Percentiles rank a stretch among this genome's conserved stretches.
Conservation (phyloP, 495 filamentous ascomycete species). For the Rusavskia elegans region DNA sequence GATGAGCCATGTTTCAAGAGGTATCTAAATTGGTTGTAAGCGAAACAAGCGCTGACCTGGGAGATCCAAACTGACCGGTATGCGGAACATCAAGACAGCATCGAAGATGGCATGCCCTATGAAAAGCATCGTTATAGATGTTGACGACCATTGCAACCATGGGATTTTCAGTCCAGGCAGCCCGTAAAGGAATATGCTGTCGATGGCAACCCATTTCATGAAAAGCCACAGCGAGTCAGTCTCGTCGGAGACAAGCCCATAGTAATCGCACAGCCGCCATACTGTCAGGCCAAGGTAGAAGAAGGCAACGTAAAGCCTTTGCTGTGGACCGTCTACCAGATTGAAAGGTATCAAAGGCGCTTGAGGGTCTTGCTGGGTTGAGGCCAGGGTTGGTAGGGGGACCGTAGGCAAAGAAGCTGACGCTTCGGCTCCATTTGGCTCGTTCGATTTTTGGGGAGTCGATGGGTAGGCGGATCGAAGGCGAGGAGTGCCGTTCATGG, state of each 20-base stretch:
- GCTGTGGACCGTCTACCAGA: constrained; percentile 71
- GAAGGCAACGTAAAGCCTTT: constrained; percentile 69
- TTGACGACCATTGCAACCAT: constrained; percentile 79
- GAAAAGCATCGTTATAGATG: constrained; percentile 49
- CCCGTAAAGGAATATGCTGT: constrained; percentile 69
- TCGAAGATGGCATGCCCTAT: constrained; percentile 54
- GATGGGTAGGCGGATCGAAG: constrained; percentile 56
- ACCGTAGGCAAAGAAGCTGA: constrained; percentile 6
- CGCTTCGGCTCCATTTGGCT: too few relatives aligned
- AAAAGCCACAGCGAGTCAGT: constrained; percentile 72
- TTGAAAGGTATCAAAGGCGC: constrained; percentile 57
- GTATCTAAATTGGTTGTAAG: constrained; percentile 31
- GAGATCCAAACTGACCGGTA: constrained; percentile 41
- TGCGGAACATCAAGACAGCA: constrained; percentile 80
- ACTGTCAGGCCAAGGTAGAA: constrained; percentile 56
- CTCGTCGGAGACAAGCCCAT: constrained; percentile 53
- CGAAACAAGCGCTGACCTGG: constrained; percentile 9
- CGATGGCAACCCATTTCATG: constrained; percentile 79
- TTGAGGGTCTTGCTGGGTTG: constrained; percentile 9
- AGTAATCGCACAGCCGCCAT: constrained; percentile 78
- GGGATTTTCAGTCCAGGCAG: constrained; percentile 77
- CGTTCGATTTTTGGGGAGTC: constrained; percentile 25
- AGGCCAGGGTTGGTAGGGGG: constrained; percentile 1
- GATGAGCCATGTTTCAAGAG: constrained; percentile 50
- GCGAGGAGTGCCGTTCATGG: constrained; percentile 61